Evolutionary conservation across 2,329 filamentous ascomycete genomes (phyloP).

Genomic region (Chaetomiaceae sp.): DNA sequence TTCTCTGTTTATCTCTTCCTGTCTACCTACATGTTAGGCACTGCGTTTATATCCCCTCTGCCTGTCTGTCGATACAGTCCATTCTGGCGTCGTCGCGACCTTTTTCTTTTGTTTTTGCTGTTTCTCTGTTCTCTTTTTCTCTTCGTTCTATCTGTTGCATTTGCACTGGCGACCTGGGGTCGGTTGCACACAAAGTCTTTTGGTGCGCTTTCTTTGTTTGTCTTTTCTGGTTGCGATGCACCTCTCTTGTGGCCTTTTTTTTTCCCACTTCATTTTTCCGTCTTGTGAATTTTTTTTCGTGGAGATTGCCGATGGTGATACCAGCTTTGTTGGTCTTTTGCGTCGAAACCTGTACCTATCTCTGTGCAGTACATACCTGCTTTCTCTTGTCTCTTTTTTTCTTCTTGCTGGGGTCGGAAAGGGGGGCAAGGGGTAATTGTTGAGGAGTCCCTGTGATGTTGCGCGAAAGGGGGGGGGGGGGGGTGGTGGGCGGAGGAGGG

Average conservation of each 20-base stretch:
- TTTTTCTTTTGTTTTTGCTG: too few relatives aligned
- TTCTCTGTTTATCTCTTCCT: background rate
- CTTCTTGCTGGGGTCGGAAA: too few relatives aligned
- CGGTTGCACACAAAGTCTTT: too few relatives aligned
- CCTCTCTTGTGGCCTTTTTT: too few relatives aligned
- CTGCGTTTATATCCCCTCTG: background rate
- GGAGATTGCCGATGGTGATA: background rate
- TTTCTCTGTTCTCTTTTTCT: background rate
- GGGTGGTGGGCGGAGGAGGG: too few relatives aligned
- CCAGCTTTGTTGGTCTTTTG: background rate
- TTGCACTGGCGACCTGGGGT: too few relatives aligned
- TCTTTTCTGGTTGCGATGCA: too few relatives aligned
- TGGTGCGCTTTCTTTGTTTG: too few relatives aligned
- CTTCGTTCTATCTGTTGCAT: conserved; percentile 1
- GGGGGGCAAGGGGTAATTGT: conserved; percentile 3
- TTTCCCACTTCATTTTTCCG: conserved; percentile 3
- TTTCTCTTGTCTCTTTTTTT: background rate
- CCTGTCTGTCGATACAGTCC: too few relatives aligned
- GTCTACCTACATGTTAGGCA: background rate
- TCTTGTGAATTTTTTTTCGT: background rate
- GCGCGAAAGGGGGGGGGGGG: too few relatives aligned
- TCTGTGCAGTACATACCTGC: background rate
- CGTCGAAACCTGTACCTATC: background rate
- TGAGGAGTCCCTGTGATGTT: too few relatives aligned
- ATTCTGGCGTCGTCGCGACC: too few relatives aligned